Evolutionary conservation across 2,329 filamentous ascomycete species (phyloP), one percentile per base, ranked within the genome.

Genomic region (Orbilia oligospora): DNA sequence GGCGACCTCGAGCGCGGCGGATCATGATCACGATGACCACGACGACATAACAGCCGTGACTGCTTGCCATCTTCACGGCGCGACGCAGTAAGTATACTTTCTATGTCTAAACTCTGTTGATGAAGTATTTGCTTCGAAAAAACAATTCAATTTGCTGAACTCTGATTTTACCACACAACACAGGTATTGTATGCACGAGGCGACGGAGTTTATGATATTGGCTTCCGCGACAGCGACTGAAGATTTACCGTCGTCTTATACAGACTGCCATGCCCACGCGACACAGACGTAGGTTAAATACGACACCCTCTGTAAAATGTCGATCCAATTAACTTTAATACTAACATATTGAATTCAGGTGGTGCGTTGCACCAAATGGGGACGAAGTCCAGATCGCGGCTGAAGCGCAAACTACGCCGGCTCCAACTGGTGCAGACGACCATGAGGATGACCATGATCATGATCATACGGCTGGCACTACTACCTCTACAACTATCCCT

Each of bases 191-290:
- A 71, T 77, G 66, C 56, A 70, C 33, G 72, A 63, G 22, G 56
- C 33, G 27, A 77, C 66, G 9, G 72, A 77, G 51, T 77, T 71
- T 22, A 44, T 66, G 10, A 55, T 77, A 61, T 46, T 77, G 41
- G 67, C 51, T 5, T 70, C 72, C 3, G 55, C 82, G 2, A 83
- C 82, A 0, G 68, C 75, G 16, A 63, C 58, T 16, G 44, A 69
- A 10, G 46, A 58, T 33, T 44, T 84, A 4, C 83, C 84, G 0
- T 81, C 83, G 10, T 82, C 81, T 1, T 86, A 85, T 80, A 85
- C 84, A 0, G 84, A 82, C 14, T 86, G 91, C 82, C 91, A 93
- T 83, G 81, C 84, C 0, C 90, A 93, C 83, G 90, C 85, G 16
- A 81, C 83, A 2, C 86, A 90, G 55, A 86, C 86, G 71, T 75